Evolutionary conservation across 352 stramenopile species (phyloP), one percentile per base, ranked within the genome.

Genomic region (Globisporangium nagaii): DNA sequence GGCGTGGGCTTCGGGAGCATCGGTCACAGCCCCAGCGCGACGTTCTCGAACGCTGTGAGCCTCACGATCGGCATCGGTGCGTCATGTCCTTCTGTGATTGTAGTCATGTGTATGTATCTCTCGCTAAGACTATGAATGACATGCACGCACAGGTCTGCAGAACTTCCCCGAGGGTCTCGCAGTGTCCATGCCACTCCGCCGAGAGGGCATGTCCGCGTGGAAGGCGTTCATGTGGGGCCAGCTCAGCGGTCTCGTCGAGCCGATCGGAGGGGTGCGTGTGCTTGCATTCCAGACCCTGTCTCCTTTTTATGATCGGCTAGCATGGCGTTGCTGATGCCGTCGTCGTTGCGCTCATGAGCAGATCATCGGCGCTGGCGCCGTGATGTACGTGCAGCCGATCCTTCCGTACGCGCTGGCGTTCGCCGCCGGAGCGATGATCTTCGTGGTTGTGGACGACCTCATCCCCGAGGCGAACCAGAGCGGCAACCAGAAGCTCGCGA

Each of bases 381-480:
- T 96, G 41, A 56, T 93, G 58, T 89, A 88, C 49, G 88, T 95
- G 34, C 73, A 93, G 67, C 87, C 85, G 15, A 91, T 95, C 39
- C 57, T 97, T 13, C 88, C 88, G 8, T 97, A 96, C 54, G 88
- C 88, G 25, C 67, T 97, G n/a, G 84, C 86, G 41, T 97, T 97
- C 59, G 88, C 88, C 1, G 86, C 87, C 0, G 88, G 85, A 3
- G 88, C 88, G 1, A 97, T 97, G 88, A 90, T 97, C 60, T 96
- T 95, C 49, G 88, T 97, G 8, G 88, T 97, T 19, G 87, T 97
- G 27, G 87, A 97, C 57, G 84, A 95, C 54, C 66, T 97, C n/a
- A 79, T 97, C 22, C 88, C 88, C 0, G 88, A 97, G 59, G 83
- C 84, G 6, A 92, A 75, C 30, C 84, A 96, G 65, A 95, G 82